A percentile compares a stretch with the other conserved stretches of the same genome.
These are phyloP conservation scores for Conidiobolus incongruus DNA, from an alignment of 371 early-diverging fungal species.

Conservation along the genomic window DNA sequence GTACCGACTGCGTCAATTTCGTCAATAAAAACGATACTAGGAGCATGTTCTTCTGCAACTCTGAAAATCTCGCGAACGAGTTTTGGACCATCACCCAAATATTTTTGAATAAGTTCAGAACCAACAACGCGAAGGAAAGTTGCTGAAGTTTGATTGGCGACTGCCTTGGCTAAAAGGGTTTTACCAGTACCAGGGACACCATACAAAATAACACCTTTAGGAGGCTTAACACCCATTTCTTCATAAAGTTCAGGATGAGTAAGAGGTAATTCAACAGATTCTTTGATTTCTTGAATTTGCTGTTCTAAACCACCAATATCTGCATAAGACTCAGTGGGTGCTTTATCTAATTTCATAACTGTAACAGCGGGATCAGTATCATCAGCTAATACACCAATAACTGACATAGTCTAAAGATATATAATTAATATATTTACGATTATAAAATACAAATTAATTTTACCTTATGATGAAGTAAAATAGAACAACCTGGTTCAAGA, in stretches of 20 bases:
- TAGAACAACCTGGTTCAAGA: constrained; percentile 96
- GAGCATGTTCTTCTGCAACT: constrained; percentile 98
- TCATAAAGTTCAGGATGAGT: constrained; percentile 99
- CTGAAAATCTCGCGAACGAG: constrained; percentile 98
- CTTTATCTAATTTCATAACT: constrained; percentile 99
- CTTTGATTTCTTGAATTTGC: constrained; percentile 99
- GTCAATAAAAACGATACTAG: constrained; percentile 99
- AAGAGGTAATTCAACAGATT: constrained; percentile 98
- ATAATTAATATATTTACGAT: background rate
- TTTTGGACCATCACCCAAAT: constrained; percentile 99
- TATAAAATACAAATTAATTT: background rate
- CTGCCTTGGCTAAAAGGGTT: constrained; percentile 98
- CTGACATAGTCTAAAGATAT: constrained; percentile 38
- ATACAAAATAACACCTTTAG: constrained; percentile 99
- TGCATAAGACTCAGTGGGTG: constrained; percentile 98
- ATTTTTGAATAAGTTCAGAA: constrained; percentile 99
- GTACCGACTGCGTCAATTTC: constrained; percentile 99
- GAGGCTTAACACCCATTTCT: constrained; percentile 99
- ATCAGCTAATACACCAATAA: constrained; percentile 93
- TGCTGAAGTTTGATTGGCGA: constrained; percentile 99
- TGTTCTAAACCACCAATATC: constrained; percentile 98
- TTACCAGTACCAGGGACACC: constrained; percentile 99
- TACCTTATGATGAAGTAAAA: constrained; percentile 93
- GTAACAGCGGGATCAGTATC: constrained; percentile 98
- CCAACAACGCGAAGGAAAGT: constrained; percentile 99